A percentile compares a stretch with the other conserved stretches of the same genome.
phyloP scores from a whole-genome alignment of 2,329 filamentous ascomycete species.

The Tetracladium maxilliforme region DNA sequence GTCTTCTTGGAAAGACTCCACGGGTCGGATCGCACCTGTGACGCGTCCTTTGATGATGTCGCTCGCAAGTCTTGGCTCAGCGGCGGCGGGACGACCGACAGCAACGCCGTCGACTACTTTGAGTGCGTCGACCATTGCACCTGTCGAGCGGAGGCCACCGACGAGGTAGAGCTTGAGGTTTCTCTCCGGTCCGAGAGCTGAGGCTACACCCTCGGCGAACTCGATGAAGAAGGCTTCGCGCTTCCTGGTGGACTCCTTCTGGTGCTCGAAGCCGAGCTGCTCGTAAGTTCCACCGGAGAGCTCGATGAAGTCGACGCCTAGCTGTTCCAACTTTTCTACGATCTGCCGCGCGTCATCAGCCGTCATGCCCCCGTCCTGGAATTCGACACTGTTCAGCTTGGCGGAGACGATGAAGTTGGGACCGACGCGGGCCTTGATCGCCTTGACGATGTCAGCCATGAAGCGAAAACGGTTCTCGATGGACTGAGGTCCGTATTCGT shows the following conservation, averaged over 20 bases:
- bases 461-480: constrained; percentile 61
- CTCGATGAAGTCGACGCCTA: constrained; percentile 54
- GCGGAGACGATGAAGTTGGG: constrained; percentile 31
- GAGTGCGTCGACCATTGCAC: constrained; percentile 32
- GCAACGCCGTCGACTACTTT: constrained; percentile 29
- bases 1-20: too few relatives aligned
- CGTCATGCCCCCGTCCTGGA: constrained; percentile 26
- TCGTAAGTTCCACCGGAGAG: constrained; percentile 49
- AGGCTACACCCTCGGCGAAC: constrained; percentile 42
- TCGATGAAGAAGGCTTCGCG: constrained; percentile 57
- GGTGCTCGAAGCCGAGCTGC: too few relatives aligned
- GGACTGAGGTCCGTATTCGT: constrained; percentile 41
- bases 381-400: constrained; percentile 43
- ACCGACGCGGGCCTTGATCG: constrained; percentile 33
- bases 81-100: constrained; percentile 26
- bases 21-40: too few relatives aligned
- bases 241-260: constrained; percentile 29
- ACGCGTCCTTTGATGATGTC: too few relatives aligned
- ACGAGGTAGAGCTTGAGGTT: constrained; percentile 38
- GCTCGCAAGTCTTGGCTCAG: constrained; percentile 24
- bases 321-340: too few relatives aligned
- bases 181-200: constrained; percentile 25
- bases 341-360: too few relatives aligned
- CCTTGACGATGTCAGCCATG: constrained; percentile 49
- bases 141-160: constrained; percentile 42